phyloP scores from a whole-genome alignment of 2,329 filamentous ascomycete species.

The Lomentospora prolificans region DNA sequence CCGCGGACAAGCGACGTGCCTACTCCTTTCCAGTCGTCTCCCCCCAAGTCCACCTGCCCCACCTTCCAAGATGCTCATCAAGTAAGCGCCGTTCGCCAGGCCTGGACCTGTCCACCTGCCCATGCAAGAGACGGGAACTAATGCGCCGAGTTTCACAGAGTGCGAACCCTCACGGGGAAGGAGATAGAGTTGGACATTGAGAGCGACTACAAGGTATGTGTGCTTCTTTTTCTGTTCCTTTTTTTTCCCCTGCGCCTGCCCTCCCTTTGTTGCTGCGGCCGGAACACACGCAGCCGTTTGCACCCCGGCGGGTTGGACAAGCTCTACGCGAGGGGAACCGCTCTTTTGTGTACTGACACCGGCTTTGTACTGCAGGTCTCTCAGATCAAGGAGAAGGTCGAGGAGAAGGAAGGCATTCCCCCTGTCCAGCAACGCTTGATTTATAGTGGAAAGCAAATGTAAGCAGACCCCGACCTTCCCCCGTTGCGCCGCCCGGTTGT shows the following conservation, averaged over 20 bases:
- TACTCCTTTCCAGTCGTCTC: not conserved
- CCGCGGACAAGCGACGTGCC: not conserved
- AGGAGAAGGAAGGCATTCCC: constrained; percentile 98
- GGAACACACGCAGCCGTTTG: too few relatives aligned
- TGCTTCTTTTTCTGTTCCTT: too few relatives aligned
- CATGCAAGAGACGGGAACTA: not conserved
- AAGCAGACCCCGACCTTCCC: constrained; percentile 19
- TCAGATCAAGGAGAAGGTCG: constrained; percentile 96
- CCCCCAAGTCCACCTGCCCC: not conserved
- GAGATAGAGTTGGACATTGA: constrained; percentile 99
- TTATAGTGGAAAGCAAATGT: constrained; percentile 98
- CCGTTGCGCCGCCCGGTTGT: too few relatives aligned
- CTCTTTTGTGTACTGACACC: constrained; percentile 3
- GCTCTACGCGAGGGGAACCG: too few relatives aligned
- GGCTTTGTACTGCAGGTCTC: constrained; percentile 51
- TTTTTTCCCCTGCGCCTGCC: not conserved
- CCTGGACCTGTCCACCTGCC: not conserved
- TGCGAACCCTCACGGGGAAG: constrained; percentile 95
- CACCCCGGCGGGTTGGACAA: too few relatives aligned
- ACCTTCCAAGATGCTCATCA: constrained; percentile 34
- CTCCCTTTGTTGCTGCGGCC: not conserved
- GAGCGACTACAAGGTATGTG: constrained; percentile 75
- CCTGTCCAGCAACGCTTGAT: constrained; percentile 95
- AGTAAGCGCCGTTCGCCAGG: constrained; percentile 25
- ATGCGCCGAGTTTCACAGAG: constrained; percentile 43